Evolutionary conservation across 2,329 filamentous ascomycete species (phyloP).

Genomic region (Aspergillus transmontanensis): DNA sequence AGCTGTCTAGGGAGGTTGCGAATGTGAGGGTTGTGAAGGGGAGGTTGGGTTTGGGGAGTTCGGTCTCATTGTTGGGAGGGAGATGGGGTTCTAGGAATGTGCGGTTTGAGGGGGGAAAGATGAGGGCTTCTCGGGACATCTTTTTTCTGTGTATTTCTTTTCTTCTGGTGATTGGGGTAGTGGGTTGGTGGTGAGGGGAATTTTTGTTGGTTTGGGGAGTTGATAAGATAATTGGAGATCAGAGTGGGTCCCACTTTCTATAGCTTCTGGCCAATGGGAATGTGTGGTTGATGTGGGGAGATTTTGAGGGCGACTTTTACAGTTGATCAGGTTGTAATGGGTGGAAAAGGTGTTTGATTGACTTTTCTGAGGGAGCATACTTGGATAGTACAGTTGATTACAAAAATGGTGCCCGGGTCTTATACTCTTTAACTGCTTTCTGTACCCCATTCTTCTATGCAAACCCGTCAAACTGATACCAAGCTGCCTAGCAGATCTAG

Average conservation of each 20-base stretch:
- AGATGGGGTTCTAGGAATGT: slow-evolving; percentile 13
- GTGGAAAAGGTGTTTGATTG: too few relatives aligned
- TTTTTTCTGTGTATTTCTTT: not conserved
- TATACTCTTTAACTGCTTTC: too few relatives aligned
- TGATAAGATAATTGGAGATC: not conserved
- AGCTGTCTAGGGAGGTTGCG: slow-evolving; percentile 81
- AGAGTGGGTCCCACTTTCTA: not conserved
- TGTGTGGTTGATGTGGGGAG: too few relatives aligned
- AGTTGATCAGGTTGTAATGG: too few relatives aligned
- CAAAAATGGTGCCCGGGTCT: too few relatives aligned
- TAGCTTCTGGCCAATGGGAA: not conserved
- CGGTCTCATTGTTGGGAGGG: not conserved
- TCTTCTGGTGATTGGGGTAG: not conserved
- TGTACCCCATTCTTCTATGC: too few relatives aligned
- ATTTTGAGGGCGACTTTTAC: too few relatives aligned
- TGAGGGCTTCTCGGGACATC: slow-evolving; percentile 5
- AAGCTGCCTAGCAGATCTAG: too few relatives aligned
- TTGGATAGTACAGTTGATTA: too few relatives aligned
- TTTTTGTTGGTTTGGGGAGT: not conserved
- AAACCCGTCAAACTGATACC: too few relatives aligned
- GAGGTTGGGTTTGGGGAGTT: slow-evolving; percentile 16
- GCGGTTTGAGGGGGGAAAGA: slow-evolving; percentile 6
- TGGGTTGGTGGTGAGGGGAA: not conserved
- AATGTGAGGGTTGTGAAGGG: slow-evolving; percentile 78
- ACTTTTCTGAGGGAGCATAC: too few relatives aligned